phyloP scores from a whole-genome alignment of 805 yeast genomes.

The Monosporozyma solicola region DNA sequence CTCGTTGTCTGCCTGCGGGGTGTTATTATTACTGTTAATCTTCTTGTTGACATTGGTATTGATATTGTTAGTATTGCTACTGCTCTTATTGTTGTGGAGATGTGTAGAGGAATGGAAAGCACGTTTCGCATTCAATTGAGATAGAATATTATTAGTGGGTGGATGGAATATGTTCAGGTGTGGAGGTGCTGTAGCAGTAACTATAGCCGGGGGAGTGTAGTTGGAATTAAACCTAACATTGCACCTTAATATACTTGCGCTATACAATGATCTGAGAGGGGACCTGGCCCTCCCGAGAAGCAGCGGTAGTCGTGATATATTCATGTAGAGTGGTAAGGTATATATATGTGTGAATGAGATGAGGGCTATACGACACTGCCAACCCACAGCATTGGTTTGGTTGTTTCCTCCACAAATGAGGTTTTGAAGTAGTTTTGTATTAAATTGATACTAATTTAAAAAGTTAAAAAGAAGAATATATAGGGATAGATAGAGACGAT shows the following conservation, averaged over 20 bases:
- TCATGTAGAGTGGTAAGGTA: neutral
- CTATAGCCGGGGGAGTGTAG: neutral
- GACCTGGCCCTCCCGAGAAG: neutral
- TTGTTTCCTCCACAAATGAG: neutral
- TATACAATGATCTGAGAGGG: neutral
- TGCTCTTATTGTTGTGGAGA: neutral
- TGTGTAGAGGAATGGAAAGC: neutral
- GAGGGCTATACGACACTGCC: neutral
- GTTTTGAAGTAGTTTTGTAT: neutral
- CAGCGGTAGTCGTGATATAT: neutral
- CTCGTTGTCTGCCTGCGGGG: slow-evolving; percentile 15
- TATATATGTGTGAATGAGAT: neutral
- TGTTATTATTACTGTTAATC: neutral
- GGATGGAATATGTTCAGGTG: neutral
- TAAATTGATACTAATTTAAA: neutral
- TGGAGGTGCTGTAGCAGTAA: neutral
- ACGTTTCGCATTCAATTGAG: neutral
- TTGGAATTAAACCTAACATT: neutral
- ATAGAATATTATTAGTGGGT: neutral
- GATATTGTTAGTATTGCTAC: neutral
- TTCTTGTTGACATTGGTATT: neutral
- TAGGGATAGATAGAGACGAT: neutral
- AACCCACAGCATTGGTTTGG: neutral
- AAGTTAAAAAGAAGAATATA: neutral
- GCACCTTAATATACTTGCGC: neutral